Percentiles rank a stretch among this genome's conserved stretches.
These are phyloP conservation scores for Parietaria judaica DNA, from an alignment of 306 rosid genomes.

Conservation along the genomic window DNA sequence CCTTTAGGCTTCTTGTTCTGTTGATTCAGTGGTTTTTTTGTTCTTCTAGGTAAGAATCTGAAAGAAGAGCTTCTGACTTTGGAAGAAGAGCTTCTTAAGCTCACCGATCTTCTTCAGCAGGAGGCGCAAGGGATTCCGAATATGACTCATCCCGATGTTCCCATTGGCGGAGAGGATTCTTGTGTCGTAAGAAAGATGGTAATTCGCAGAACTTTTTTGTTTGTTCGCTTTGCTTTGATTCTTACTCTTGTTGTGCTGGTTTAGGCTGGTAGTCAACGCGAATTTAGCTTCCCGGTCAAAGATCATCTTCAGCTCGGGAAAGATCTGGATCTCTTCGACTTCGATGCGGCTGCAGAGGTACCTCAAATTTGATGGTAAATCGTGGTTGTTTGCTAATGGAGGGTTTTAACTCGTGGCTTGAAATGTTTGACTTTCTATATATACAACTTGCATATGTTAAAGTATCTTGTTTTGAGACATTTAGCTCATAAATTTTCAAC, in stretches of 20 bases:
- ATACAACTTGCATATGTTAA: background rate
- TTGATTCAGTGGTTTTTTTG: background rate
- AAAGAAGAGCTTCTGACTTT: slow-evolving; percentile 64
- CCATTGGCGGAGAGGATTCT: slow-evolving; percentile 85
- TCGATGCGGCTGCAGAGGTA: slow-evolving; percentile 98
- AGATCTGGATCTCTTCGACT: slow-evolving; percentile 77
- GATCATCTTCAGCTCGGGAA: slow-evolving; percentile 94
- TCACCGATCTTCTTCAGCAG: slow-evolving; percentile 71
- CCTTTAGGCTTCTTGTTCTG: background rate
- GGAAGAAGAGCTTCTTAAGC: slow-evolving; percentile 84
- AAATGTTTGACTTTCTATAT: background rate
- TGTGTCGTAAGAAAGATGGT: slow-evolving; percentile 60
- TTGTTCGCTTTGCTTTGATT: slow-evolving; percentile 12
- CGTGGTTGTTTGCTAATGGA: background rate
- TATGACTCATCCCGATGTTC: slow-evolving; percentile 83
- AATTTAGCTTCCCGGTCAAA: slow-evolving; percentile 64
- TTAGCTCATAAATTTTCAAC: slow-evolving; percentile 17
- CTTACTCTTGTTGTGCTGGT: slow-evolving; percentile 18
- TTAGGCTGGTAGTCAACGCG: slow-evolving; percentile 55
- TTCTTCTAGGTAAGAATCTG: slow-evolving; percentile 64
- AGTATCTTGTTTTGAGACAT: slow-evolving; percentile 18
- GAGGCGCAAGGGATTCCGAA: slow-evolving; percentile 87
- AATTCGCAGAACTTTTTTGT: background rate
- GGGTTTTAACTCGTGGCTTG: background rate
- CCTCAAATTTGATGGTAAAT: slow-evolving; percentile 11